Conservation (phyloP, 495 filamentous ascomycete genomes). For the Trichoderma virens region DNA sequence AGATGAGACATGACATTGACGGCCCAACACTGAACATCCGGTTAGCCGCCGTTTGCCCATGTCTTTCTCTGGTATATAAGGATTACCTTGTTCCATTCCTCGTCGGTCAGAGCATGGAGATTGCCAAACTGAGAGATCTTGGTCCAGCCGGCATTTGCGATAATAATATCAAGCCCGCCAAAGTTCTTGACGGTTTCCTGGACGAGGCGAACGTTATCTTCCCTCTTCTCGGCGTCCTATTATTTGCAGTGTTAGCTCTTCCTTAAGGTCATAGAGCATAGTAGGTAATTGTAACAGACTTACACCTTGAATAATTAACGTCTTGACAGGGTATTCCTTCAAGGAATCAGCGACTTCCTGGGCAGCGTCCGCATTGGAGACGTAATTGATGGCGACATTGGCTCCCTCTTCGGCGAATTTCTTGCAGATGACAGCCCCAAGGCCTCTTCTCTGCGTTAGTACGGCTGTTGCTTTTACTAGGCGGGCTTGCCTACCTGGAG, state of each 20-base stretch:
- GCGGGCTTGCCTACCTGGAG: slow-evolving; percentile 8
- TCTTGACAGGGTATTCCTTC: slow-evolving; percentile 13
- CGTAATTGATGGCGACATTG: slow-evolving; percentile 67
- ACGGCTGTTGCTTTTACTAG: background rate
- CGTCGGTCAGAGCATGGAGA: slow-evolving; percentile 51
- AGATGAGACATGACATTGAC: slow-evolving; percentile 62
- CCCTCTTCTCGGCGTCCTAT: slow-evolving; percentile 52
- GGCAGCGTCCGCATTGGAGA: slow-evolving; percentile 45
- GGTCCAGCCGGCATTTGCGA: slow-evolving; percentile 69
- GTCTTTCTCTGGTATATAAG: background rate
- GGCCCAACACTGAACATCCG: slow-evolving; percentile 46
- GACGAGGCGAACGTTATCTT: slow-evolving; percentile 47
- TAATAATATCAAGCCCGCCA: slow-evolving; percentile 61
- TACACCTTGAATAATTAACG: background rate
- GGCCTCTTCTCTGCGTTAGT: slow-evolving; percentile 38
- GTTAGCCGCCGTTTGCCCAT: background rate
- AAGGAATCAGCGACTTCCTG: slow-evolving; percentile 47
- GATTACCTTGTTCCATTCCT: slow-evolving; percentile 63
- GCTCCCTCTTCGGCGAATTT: slow-evolving; percentile 61
- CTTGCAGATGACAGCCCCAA: slow-evolving; percentile 53
- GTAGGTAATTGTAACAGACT: background rate
- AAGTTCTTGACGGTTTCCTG: slow-evolving; percentile 48
- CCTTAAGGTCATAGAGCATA: too few species aligned
- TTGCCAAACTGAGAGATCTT: slow-evolving; percentile 56
- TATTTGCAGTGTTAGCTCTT: slow-evolving; percentile 17